Base-by-base conservation (phyloP, 306 rosid genomes). In the Trifolium subterraneum region DNA sequence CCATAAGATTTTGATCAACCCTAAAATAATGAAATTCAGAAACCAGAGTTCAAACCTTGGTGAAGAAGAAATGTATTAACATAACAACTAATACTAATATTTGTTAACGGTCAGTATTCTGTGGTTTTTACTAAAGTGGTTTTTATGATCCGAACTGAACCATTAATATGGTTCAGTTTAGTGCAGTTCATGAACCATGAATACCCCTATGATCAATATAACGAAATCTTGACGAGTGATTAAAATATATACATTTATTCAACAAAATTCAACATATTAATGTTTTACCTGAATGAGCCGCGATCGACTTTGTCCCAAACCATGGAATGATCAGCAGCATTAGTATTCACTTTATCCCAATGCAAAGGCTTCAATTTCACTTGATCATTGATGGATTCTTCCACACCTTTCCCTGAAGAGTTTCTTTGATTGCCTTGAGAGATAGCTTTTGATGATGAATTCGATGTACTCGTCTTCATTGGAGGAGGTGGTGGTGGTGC, bases 1-100 rank as follows among this genome's bases (percentile, higher is more conserved):
- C 99, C 98, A 92, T 90, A 45, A 95, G 88, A 77, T 95, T 90
- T 12, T 89, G 88, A 84, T 95, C 96, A 80, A 88, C 88, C 81
- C 99, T 95, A 82, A 47, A 68, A 19, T 19, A 35, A 63, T 13
- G n/a, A 31, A 76, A 76, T 65, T 68, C 13, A 70, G 29, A 67
- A 64, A 33, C 50, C 3, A 9, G 14, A 56, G 63, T 56, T 56
- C n/a, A 56, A 11, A 23, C 14, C 31, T 7, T 10, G 8, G 3
- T 3, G 9, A 22, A 56, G 7, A 4, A 56, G 1, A 56, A 56
- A 20, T 20, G 3, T 51, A 51, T 23, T 51, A 18, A 51, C 12
- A 50, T 50, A 50, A 50, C 22, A 6, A n/a, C 3, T n/a, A n/a
- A n/a, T n/a, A n/a, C n/a, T n/a, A n/a, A n/a, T n/a, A n/a, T n/a